Evolutionary conservation across 345 rosid species (phyloP).

Genomic region (Aurinia saxatilis): DNA sequence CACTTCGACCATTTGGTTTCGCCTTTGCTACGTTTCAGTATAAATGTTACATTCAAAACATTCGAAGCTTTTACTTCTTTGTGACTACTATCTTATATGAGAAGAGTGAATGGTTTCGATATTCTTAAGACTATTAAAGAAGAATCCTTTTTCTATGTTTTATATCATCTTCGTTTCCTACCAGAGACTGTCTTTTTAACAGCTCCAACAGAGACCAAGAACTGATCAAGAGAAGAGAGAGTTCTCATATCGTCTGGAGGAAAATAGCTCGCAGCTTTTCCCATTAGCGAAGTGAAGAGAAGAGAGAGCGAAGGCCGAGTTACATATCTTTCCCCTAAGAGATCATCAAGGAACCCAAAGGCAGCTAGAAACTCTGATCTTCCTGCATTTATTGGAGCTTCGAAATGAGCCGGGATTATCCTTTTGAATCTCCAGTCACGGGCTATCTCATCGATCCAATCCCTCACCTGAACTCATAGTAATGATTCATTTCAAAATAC

Average conservation of each 20-base stretch:
- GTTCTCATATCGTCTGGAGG: conserved; percentile 98
- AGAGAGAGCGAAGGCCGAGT: conserved; percentile 67
- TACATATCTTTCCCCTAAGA: conserved; percentile 59
- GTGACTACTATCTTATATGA: not conserved
- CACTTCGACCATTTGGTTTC: no score
- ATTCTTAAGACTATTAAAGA: not conserved
- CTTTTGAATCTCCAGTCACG: conserved; percentile 89
- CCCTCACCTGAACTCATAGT: conserved; percentile 51
- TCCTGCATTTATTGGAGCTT: conserved; percentile 75
- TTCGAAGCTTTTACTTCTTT: not conserved
- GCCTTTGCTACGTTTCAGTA: no score
- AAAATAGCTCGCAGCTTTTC: conserved; percentile 93
- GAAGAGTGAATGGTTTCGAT: not conserved
- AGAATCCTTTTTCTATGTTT: not conserved
- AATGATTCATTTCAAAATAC: not conserved
- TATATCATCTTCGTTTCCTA: conserved; percentile 40
- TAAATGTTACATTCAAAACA: no score
- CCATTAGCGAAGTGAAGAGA: conserved; percentile 64
- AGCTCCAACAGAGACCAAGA: conserved; percentile 81
- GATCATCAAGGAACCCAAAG: conserved; percentile 82
- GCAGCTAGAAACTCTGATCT: conserved; percentile 85
- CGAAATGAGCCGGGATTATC: conserved; percentile 95
- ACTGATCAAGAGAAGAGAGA: conserved; percentile 83
- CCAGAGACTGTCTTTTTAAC: conserved; percentile 93
- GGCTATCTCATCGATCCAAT: conserved; percentile 81